phyloP scores from a whole-genome alignment of 202 grass and related monocot species.

The Alloteropsis angusta region DNA sequence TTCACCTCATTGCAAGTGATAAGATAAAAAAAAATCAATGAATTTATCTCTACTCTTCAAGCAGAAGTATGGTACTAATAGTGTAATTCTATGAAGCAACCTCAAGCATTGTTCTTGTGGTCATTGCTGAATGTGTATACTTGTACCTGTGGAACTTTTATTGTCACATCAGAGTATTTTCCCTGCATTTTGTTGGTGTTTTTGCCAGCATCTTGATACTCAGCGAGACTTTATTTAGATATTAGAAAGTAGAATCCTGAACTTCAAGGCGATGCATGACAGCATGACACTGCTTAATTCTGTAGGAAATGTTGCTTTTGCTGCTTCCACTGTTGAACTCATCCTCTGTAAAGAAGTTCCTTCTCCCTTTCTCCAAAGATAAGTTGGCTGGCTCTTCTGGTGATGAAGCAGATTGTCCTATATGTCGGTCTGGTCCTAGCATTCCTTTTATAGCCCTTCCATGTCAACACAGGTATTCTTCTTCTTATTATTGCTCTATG shows the following conservation, averaged over 20 bases:
- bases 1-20: neutral
- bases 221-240: neutral
- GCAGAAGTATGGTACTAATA: neutral
- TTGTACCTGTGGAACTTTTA: neutral
- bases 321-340: constrained; percentile 96
- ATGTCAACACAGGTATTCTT: constrained; percentile 75
- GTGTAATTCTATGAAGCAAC: neutral
- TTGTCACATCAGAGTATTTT: neutral
- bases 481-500: neutral
- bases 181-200: neutral
- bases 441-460: constrained; percentile 87
- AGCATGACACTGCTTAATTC: neutral
- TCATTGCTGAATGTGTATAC: neutral
- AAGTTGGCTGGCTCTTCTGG: constrained; percentile 54
- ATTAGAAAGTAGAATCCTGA: neutral
- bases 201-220: neutral
- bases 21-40: neutral
- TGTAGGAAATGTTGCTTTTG: constrained; percentile 98
- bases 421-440: constrained; percentile 64
- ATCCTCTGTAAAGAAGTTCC: constrained; percentile 74
- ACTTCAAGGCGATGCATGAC: neutral
- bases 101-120: neutral
- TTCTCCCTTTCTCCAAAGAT: constrained; percentile 90
- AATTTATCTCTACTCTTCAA: neutral
- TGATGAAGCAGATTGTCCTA: constrained; percentile 71